Evolutionary conservation across 805 yeast species (phyloP).

Genomic region (Candida sakaeoensis): DNA sequence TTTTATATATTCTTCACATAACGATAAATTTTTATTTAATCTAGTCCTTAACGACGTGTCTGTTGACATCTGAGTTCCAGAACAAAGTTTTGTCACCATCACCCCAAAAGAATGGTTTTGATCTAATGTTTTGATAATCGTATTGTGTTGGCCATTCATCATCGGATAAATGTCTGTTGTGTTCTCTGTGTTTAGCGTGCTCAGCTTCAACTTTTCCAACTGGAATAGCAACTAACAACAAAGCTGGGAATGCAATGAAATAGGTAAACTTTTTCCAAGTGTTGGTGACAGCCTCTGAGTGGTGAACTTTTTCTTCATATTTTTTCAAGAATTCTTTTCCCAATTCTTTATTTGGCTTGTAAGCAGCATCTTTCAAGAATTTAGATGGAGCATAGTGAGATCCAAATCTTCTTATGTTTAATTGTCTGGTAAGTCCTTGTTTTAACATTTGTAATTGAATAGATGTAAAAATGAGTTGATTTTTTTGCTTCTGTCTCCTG

Average conservation of each 20-base stretch:
- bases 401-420: constrained; percentile 39
- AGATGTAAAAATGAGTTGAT: constrained; percentile 7
- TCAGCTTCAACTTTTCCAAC: constrained; percentile 78
- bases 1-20: no score
- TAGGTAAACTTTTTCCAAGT: constrained; percentile 85
- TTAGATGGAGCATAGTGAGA: constrained; percentile 40
- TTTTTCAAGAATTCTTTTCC: constrained; percentile 67
- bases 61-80: constrained; percentile 93
- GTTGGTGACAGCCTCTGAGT: constrained; percentile 70
- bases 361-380: constrained; percentile 37
- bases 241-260: constrained; percentile 79
- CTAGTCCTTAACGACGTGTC: constrained; percentile 54
- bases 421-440: constrained; percentile 24
- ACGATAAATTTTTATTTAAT: not conserved
- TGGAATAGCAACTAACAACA: constrained; percentile 71
- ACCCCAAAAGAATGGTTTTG: constrained; percentile 94
- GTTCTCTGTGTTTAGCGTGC: constrained; percentile 88
- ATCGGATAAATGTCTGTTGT: constrained; percentile 68
- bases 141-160: constrained; percentile 91
- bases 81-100: constrained; percentile 95
- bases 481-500: constrained; percentile 3
- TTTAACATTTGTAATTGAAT: constrained; percentile 27
- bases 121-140: constrained; percentile 88
- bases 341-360: constrained; percentile 51
- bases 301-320: constrained; percentile 65